Evolutionary conservation across 2,329 filamentous ascomycete species (phyloP).

Genomic region (Scedosporium apiospermum): DNA sequence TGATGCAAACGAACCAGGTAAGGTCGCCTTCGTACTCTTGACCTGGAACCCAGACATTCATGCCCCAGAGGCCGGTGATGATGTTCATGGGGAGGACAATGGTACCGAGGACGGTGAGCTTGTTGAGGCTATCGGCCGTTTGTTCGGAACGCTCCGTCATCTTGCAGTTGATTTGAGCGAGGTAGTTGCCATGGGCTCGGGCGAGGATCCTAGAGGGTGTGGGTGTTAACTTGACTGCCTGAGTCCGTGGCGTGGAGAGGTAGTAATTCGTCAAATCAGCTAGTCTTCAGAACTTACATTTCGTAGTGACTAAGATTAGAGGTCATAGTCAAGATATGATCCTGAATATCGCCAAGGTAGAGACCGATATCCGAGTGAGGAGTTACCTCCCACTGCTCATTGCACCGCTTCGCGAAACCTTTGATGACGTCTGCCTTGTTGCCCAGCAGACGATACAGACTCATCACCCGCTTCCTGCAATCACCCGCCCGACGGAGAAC

Average conservation of each 20-base stretch:
- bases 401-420: conserved; percentile 95
- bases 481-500: conserved; percentile 91
- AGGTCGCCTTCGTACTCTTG: conserved; percentile 71
- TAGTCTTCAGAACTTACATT: conserved; percentile 50
- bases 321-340: conserved; percentile 99
- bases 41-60: conserved; percentile 95
- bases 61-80: conserved; percentile 95
- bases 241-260: not conserved
- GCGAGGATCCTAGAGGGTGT: conserved; percentile 61
- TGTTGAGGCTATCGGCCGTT: conserved; percentile 89
- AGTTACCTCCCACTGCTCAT: conserved; percentile 95
- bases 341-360: conserved; percentile 95
- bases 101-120: conserved; percentile 89
- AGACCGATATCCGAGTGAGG: conserved; percentile 94
- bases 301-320: conserved; percentile 93
- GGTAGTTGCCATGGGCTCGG: conserved; percentile 88
- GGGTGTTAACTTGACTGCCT: not conserved
- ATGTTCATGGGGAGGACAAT: conserved; percentile 99
- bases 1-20: conserved; percentile 66
- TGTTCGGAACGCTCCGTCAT: conserved; percentile 98
- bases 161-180: conserved; percentile 97
- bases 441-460: conserved; percentile 80
- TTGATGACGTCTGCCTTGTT: conserved; percentile 99
- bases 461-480: conserved; percentile 96
- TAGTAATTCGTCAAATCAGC: not conserved